Evolutionary conservation across 23 red algal genomes (phyloP).

Genomic region (Agarophyton chilense): DNA sequence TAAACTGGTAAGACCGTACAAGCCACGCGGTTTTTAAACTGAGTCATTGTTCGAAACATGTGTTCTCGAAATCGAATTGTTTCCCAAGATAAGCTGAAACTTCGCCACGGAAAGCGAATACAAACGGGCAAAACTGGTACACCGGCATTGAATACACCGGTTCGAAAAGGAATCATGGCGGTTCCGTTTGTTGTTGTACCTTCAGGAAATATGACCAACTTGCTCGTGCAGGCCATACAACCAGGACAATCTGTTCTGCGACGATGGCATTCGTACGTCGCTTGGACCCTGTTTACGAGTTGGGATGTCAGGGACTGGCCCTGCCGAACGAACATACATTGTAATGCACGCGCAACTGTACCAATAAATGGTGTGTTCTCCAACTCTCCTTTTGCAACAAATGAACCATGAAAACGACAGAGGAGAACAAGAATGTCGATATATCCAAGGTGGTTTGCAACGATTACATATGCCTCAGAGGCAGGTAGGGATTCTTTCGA

Average conservation of each 20-base stretch:
- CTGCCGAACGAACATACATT: constrained; percentile 82
- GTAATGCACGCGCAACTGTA: constrained; percentile 71
- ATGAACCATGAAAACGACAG: constrained; percentile 60
- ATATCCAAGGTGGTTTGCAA: constrained; percentile 83
- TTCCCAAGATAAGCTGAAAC: constrained; percentile 87
- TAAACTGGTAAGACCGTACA: constrained; percentile 64
- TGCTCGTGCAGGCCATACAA: constrained; percentile 62
- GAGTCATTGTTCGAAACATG: constrained; percentile 88
- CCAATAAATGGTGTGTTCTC: constrained; percentile 68
- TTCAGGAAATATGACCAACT: constrained; percentile 89
- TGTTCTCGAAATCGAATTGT: constrained; percentile 78
- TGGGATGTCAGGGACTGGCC: constrained; percentile 57
- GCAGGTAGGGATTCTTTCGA: neutral
- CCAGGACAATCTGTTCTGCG: constrained; percentile 56
- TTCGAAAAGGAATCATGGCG: constrained; percentile 83
- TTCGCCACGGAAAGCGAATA: constrained; percentile 74
- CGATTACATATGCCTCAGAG: constrained; percentile 54
- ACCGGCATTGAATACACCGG: constrained; percentile 87
- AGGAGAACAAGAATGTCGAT: constrained; percentile 84
- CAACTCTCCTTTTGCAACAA: constrained; percentile 84
- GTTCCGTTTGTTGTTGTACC: constrained; percentile 87
- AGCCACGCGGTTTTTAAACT: constrained; percentile 76
- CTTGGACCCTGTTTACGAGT: constrained; percentile 51
- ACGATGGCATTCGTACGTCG: constrained; percentile 68
- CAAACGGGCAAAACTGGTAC: constrained; percentile 79